Evolutionary conservation across 148 eudicot genomes (phyloP).

Genomic region (Spergularia bocconei): DNA sequence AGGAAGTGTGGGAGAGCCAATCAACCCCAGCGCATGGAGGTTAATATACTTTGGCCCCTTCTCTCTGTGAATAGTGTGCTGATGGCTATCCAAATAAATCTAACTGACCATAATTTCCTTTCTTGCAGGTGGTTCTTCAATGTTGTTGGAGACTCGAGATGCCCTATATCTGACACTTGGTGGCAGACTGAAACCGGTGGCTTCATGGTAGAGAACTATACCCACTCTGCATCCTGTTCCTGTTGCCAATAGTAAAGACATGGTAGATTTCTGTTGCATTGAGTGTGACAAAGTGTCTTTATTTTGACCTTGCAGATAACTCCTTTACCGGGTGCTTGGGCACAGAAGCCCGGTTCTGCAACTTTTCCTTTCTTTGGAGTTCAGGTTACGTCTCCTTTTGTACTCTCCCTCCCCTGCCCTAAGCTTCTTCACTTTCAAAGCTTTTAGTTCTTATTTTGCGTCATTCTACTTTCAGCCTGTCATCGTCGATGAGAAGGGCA

Average conservation of each 20-base stretch:
- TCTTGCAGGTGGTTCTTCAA: slow-evolving; percentile 83
- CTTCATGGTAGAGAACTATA: slow-evolving; percentile 57
- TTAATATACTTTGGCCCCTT: slow-evolving; percentile 19
- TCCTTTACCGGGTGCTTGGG: slow-evolving; percentile 98
- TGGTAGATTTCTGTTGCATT: not conserved
- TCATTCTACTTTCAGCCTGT: slow-evolving; percentile 65
- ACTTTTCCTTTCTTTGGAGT: slow-evolving; percentile 98
- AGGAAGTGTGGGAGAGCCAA: slow-evolving; percentile 99
- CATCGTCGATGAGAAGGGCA: slow-evolving; percentile 96
- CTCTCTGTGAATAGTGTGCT: not conserved
- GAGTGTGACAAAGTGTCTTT: slow-evolving; percentile 11
- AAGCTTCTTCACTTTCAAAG: not conserved
- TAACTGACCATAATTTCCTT: slow-evolving; percentile 6
- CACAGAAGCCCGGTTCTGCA: slow-evolving; percentile 99
- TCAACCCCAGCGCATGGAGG: slow-evolving; percentile 99
- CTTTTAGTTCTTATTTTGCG: slow-evolving; percentile 19
- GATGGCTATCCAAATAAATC: not conserved
- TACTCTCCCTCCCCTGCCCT: not conserved
- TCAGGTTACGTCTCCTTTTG: slow-evolving; percentile 53
- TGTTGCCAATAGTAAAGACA: not conserved
- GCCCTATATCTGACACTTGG: slow-evolving; percentile 99
- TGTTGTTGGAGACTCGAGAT: slow-evolving; percentile 84
- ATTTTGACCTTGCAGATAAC: slow-evolving; percentile 60
- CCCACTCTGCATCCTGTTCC: slow-evolving; percentile 1
- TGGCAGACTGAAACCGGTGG: slow-evolving; percentile 99